Evolutionary conservation across 805 yeast genomes (phyloP), one percentile per base, ranked within the genome.

Genomic region (Saccharomycopsis fermentans): DNA sequence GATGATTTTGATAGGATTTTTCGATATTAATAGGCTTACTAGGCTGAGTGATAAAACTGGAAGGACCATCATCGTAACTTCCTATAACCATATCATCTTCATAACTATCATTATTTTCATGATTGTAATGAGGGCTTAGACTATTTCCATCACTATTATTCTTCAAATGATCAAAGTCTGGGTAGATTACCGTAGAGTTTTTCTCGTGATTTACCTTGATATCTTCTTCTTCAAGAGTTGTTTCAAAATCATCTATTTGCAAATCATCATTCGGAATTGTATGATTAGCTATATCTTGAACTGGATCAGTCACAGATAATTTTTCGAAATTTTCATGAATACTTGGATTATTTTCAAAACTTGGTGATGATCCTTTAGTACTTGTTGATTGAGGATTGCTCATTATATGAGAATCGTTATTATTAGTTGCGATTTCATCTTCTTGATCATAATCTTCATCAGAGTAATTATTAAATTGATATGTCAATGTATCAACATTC

Each of bases 401-500:
- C n/a, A 60, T 56, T 17, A 68, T 66, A 3, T 67, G 59, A 6
- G 67, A 53, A 8, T 70, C 69, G 3, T 70, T 66, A n/a, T 70
- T 69, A 56, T 67, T 61, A 17, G 68, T 60, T n/a, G 65, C 69
- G 6, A 70, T 70, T 17, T 58, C 63, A 2, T 19, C 58, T 50
- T 77, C 79, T 29, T 77, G 80, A 71, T 91, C 97, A 60, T 88
- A 80, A 26, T 75, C 81, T 50, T 77, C 79, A 34, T 77, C 81
- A 35, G 74, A 77, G 56, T 76, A 73, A 55, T 71, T 68, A 63
- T 87, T 95, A 64, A 89, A 96, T 71, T 91, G 97, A 61, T 88
- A 81, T 9, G 97, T 89, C 71, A 91, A 84, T 63, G 77, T 83
- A 57, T 81, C 80, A 35, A 89, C 78, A 55, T 75, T 77, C 24